Evolutionary conservation across 2,329 filamentous ascomycete species (phyloP).

Genomic region (Fusarium algeriense): DNA sequence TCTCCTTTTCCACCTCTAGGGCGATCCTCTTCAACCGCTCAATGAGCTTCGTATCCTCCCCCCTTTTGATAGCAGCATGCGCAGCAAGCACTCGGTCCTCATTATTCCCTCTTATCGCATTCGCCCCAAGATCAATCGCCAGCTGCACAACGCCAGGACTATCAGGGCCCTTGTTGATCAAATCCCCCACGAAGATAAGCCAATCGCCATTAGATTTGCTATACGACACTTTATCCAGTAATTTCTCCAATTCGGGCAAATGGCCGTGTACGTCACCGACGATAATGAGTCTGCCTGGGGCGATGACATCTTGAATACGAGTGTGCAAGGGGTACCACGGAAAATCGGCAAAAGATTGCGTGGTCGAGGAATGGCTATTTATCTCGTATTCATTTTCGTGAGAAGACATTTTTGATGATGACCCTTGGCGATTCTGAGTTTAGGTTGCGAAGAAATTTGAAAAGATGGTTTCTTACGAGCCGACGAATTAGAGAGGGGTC

Average conservation of each 20-base stretch:
- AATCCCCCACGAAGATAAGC: constrained; percentile 78
- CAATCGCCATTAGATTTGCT: constrained; percentile 67
- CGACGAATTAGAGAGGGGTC: neutral
- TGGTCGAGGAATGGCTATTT: neutral
- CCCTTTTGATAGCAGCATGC: constrained; percentile 18
- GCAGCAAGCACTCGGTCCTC: constrained; percentile 80
- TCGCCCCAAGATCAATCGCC: constrained; percentile 76
- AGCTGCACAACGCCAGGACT: constrained; percentile 80
- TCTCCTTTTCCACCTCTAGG: neutral
- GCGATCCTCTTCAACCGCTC: neutral
- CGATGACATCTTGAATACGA: constrained; percentile 1
- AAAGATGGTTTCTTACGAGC: neutral
- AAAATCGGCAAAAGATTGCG: neutral
- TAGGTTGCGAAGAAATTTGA: neutral
- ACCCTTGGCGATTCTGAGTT: neutral
- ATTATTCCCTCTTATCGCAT: constrained; percentile 86
- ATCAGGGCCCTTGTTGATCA: constrained; percentile 87
- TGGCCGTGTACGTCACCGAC: constrained; percentile 93
- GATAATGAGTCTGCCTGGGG: constrained; percentile 62
- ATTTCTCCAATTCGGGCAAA: constrained; percentile 68
- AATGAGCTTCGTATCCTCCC: neutral
- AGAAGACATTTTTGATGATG: neutral
- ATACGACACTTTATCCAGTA: constrained; percentile 77
- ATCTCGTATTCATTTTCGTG: neutral
- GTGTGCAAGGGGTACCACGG: constrained; percentile 3